A percentile compares a stretch with the other conserved stretches of the same genome.
Conservation (phyloP, 208 protist species). For the Trypanosoma lewisi region DNA sequence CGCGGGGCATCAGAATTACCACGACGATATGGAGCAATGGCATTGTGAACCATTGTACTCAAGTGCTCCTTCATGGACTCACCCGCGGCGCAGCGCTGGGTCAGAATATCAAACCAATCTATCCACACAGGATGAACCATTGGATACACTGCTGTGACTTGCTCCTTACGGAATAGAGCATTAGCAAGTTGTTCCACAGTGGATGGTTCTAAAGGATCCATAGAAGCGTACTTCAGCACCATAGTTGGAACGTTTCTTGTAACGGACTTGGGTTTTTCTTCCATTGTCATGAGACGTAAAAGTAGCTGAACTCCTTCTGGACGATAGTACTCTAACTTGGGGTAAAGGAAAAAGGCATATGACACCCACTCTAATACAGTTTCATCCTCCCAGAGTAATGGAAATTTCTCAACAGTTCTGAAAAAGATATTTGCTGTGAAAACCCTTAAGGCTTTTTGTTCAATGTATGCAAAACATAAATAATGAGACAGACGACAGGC, state of each 20-base stretch:
- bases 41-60: constrained; percentile 78
- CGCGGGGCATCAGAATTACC: constrained; percentile 76
- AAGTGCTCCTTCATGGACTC: constrained; percentile 89
- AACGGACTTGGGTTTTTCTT: constrained; percentile 15
- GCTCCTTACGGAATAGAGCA: constrained; percentile 86
- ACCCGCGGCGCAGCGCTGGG: constrained; percentile 55
- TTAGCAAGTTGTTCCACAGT: constrained; percentile 80
- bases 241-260: constrained; percentile 30
- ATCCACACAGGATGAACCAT: constrained; percentile 90
- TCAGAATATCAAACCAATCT: constrained; percentile 77
- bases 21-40: constrained; percentile 81
- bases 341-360: constrained; percentile 87
- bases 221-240: constrained; percentile 41
- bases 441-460: constrained; percentile 81
- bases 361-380: constrained; percentile 66
- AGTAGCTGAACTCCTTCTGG: constrained; percentile 84
- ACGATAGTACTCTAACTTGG: constrained; percentile 86
- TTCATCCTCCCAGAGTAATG: constrained; percentile 40
- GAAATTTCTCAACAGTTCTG: constrained; percentile 29
- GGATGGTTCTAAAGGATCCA: constrained; percentile 73
- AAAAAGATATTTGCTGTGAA: constrained; percentile 75
- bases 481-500: constrained; percentile 40
- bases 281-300: constrained; percentile 58
- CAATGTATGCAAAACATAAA: constrained; percentile 83
- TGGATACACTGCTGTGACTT: constrained; percentile 76